phyloP scores from a whole-genome alignment of 441 rosid genomes.

The Dalechampia spathulata region DNA sequence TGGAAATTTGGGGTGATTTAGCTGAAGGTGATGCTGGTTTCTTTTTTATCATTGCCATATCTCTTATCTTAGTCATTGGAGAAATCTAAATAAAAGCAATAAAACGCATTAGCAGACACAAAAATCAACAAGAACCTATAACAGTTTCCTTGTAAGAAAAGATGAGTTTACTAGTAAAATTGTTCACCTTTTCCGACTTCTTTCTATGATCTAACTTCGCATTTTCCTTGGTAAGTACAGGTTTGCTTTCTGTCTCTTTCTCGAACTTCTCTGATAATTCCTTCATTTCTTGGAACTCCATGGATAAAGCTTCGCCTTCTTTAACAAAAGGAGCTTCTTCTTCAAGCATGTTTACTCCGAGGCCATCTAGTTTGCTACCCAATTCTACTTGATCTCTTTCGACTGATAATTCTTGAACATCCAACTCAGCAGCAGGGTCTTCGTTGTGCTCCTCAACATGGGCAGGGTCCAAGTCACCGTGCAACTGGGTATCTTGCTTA shows the following conservation, averaged over 20 bases:
- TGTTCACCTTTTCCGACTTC: slow-evolving; percentile 51
- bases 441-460: slow-evolving; percentile 25
- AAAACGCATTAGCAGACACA: slow-evolving; percentile 4
- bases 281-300: slow-evolving; percentile 16
- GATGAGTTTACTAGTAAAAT: slow-evolving; percentile 5
- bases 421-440: slow-evolving; percentile 23
- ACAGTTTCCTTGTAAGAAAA: neutral
- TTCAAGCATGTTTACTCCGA: slow-evolving; percentile 13
- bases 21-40: slow-evolving; percentile 38
- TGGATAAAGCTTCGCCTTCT: slow-evolving; percentile 23
- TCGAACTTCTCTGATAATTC: slow-evolving; percentile 23
- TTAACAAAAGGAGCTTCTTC: slow-evolving; percentile 31
- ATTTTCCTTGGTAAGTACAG: slow-evolving; percentile 25
- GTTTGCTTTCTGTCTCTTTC: slow-evolving; percentile 20
- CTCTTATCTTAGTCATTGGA: slow-evolving; percentile 34
- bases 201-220: slow-evolving; percentile 26
- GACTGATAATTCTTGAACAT: slow-evolving; percentile 27
- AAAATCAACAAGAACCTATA: slow-evolving; percentile 10
- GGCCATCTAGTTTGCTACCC: slow-evolving; percentile 15
- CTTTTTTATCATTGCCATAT: slow-evolving; percentile 36
- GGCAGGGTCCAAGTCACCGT: slow-evolving; percentile 20
- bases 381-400: slow-evolving; percentile 33
- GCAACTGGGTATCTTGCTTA: slow-evolving; percentile 32
- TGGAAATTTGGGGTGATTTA: slow-evolving; percentile 36
- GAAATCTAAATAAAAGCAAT: slow-evolving; percentile 31